These are phyloP conservation scores for Puccinia brachypodii DNA, from an alignment of 1,284 basidiomycete species.

Conservation along the genomic window DNA sequence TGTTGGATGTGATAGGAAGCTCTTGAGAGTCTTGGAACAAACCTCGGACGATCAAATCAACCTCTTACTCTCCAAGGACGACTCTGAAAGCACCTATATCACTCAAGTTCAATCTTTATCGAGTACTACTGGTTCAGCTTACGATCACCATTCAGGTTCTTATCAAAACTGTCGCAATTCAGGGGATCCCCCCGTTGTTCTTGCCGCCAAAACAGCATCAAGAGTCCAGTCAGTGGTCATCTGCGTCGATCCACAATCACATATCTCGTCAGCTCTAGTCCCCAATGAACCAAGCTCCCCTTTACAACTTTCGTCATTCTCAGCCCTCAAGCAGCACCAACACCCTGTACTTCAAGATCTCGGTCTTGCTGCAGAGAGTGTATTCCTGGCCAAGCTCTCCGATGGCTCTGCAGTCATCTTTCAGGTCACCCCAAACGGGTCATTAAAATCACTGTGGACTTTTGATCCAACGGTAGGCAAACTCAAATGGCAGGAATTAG, in stretches of 20 bases:
- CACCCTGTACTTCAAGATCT: slow-evolving; percentile 20
- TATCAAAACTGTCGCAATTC: slow-evolving; percentile 12
- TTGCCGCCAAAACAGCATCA: not conserved
- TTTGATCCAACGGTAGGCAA: slow-evolving; percentile 27
- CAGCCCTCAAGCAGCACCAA: slow-evolving; percentile 9
- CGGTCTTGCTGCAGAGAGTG: slow-evolving; percentile 4
- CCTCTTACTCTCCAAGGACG: slow-evolving; percentile 12
- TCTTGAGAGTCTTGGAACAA: slow-evolving; percentile 18
- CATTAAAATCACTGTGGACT: slow-evolving; percentile 36
- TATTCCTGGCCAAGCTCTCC: slow-evolving; percentile 28
- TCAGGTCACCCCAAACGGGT: not conserved
- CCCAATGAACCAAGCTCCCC: slow-evolving; percentile 1
- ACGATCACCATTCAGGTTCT: slow-evolving; percentile 18
- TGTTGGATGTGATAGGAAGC: not conserved
- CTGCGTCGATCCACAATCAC: slow-evolving; percentile 18
- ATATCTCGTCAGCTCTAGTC: slow-evolving; percentile 29
- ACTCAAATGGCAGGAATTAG: not conserved
- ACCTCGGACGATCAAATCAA: slow-evolving; percentile 13
- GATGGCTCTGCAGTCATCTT: slow-evolving; percentile 35
- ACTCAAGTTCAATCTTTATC: slow-evolving; percentile 39
- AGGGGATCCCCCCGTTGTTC: slow-evolving; percentile 15
- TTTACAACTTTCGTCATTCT: slow-evolving; percentile 15
- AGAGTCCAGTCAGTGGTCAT: not conserved
- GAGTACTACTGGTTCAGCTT: slow-evolving; percentile 18
- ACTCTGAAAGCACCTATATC: slow-evolving; percentile 5